Evolutionary conservation across 805 yeast genomes (phyloP).

Genomic region (Metschnikowia chrysomelidarum): DNA sequence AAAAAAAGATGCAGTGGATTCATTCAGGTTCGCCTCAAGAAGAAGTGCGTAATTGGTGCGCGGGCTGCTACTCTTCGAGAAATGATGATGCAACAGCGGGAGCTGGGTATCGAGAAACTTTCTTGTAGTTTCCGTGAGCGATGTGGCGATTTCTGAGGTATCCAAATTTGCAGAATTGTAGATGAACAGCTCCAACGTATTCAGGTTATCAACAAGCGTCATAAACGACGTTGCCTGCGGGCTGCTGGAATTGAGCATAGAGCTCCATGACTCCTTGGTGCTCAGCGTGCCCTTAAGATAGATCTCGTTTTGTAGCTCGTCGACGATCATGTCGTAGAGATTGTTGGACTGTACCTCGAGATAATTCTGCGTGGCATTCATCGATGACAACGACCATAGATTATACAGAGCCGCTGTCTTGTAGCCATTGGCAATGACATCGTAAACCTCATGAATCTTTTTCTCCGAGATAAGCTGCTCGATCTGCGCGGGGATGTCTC

Average conservation of each 20-base stretch:
- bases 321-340: slow-evolving; percentile 70
- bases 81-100: slow-evolving; percentile 28
- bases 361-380: slow-evolving; percentile 49
- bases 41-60: slow-evolving; percentile 30
- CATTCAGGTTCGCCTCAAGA: slow-evolving; percentile 28
- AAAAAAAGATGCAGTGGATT: slow-evolving; percentile 44
- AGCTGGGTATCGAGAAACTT: slow-evolving; percentile 28
- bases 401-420: slow-evolving; percentile 48
- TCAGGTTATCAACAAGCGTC: slow-evolving; percentile 32
- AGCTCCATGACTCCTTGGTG: slow-evolving; percentile 14
- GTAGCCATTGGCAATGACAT: slow-evolving; percentile 45
- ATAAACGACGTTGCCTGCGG: slow-evolving; percentile 38
- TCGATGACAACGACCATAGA: slow-evolving; percentile 57
- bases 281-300: slow-evolving; percentile 44
- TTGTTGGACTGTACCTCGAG: slow-evolving; percentile 56
- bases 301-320: slow-evolving; percentile 69
- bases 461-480: slow-evolving; percentile 71
- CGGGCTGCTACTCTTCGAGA: slow-evolving; percentile 15
- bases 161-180: slow-evolving; percentile 58
- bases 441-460: slow-evolving; percentile 64
- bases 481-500: slow-evolving; percentile 56
- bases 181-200: slow-evolving; percentile 52
- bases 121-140: slow-evolving; percentile 30
- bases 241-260: slow-evolving; percentile 24
- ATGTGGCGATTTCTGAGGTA: slow-evolving; percentile 47